These are phyloP conservation scores for Aspergillus neotritici DNA, from an alignment of 2,329 filamentous ascomycete species.

Conservation along the genomic window DNA sequence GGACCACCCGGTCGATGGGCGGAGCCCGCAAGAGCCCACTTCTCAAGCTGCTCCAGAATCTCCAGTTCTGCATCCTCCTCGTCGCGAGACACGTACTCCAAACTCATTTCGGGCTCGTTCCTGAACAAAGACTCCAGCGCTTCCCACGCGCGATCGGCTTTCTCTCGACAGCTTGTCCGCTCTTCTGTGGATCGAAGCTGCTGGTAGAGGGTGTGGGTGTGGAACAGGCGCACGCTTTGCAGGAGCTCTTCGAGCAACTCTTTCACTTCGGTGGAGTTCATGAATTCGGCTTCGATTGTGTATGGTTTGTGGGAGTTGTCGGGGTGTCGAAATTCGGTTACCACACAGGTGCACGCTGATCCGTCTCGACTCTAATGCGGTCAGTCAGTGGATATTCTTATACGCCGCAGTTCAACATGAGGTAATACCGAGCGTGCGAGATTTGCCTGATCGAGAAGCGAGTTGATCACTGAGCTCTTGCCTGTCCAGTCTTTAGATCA, in stretches of 20 bases:
- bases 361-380: slow-evolving; percentile 9
- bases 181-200: slow-evolving; percentile 8
- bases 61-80: not conserved
- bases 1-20: slow-evolving; percentile 10
- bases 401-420: not conserved
- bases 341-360: slow-evolving; percentile 15
- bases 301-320: slow-evolving; percentile 9
- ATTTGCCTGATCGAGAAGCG: slow-evolving; percentile 3
- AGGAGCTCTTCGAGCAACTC: slow-evolving; percentile 15
- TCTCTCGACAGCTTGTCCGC: slow-evolving; percentile 1
- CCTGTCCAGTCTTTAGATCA: not conserved
- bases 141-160: slow-evolving; percentile 8
- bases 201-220: slow-evolving; percentile 2
- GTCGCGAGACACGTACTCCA: slow-evolving; percentile 12
- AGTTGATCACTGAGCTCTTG: slow-evolving; percentile 9
- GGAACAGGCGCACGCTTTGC: slow-evolving; percentile 5
- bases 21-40: slow-evolving; percentile 9
- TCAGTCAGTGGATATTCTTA: not conserved
- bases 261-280: slow-evolving; percentile 10
- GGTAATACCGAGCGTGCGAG: slow-evolving; percentile 3
- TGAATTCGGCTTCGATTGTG: slow-evolving; percentile 13
- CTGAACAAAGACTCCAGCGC: slow-evolving; percentile 16
- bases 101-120: slow-evolving; percentile 3
- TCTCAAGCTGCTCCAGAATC: slow-evolving; percentile 6
- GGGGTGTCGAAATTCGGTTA: slow-evolving; percentile 14